Evolutionary conservation across 192 early-diverging fungal genomes (phyloP), one percentile per base, ranked within the genome.

Genomic region (Lobulomyces angularis): DNA sequence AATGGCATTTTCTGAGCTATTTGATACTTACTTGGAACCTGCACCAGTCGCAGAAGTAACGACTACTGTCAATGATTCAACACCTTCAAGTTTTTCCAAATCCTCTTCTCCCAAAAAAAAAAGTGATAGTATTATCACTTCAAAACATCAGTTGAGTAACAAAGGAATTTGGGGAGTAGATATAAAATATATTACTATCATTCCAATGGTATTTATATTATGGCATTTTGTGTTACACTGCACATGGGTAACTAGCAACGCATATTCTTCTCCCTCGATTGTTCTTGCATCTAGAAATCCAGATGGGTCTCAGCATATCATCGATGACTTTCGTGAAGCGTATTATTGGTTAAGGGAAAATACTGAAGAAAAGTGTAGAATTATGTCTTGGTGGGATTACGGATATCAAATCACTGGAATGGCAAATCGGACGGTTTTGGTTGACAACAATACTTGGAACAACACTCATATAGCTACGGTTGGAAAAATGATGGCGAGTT

Each of bases 371-470:
- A 81, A 93, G 41, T 85, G 90, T 37, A 93, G 88, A 64, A 80
- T 99, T 42, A 80, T 97, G 64, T 86, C 91, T 8, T 99, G 96
- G 96, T 99, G 96, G 96, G 96, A 99, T 69, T 99, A 99, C 55
- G 96, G 96, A 1, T 99, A 99, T 66, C 96, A 99, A 65, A 85
- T 99, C 45, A 89, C 96, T 0, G 96, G 96, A 16, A 94, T 99
- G 90, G 85, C 94, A 12, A 90, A 99, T 59, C 77, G 94, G 24
- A 82, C 86, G 1, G 88, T 88, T 1, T 62, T 99, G 23, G 96
- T 99, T 16, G 96, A 99, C 69, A 99, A 99, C 77, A 99, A 99
- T 58, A 99, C 96, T 2, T 99, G 96, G 96, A 99, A 99, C 81
- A 99, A 99, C 77, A 99, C 96, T 2, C 96, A 99, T 46, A 99